These are phyloP conservation scores for Mimosa bimucronata DNA, from an alignment of 306 rosid species.

Conservation along the genomic window DNA sequence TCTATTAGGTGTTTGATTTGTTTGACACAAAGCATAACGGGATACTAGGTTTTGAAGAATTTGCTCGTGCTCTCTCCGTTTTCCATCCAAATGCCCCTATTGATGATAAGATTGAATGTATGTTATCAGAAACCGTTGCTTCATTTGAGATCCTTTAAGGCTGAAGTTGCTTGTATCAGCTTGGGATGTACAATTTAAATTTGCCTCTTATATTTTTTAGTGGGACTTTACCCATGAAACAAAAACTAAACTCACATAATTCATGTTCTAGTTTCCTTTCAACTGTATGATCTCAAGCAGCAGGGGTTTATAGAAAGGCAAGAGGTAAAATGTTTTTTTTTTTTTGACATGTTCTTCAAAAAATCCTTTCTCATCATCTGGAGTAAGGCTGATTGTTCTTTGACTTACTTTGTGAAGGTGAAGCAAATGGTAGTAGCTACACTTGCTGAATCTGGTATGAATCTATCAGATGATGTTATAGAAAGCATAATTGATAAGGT, in stretches of 20 bases:
- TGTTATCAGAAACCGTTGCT: conserved; percentile 35
- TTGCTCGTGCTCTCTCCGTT: conserved; percentile 95
- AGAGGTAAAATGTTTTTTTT: conserved; percentile 64
- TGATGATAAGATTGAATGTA: conserved; percentile 96
- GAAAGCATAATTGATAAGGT: conserved; percentile 99
- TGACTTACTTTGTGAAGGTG: conserved; percentile 57
- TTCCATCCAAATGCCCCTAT: conserved; percentile 98
- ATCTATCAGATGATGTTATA: conserved; percentile 93
- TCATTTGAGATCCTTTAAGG: conserved; percentile 22
- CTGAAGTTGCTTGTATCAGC: conserved; percentile 13
- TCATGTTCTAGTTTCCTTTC: conserved; percentile 84
- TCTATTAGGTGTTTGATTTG: conserved; percentile 78
- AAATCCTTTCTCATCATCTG: conserved; percentile 8
- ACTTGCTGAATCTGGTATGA: conserved; percentile 99
- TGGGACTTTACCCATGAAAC: not conserved
- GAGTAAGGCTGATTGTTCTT: conserved; percentile 8
- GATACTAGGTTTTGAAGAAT: conserved; percentile 95
- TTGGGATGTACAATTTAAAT: conserved; percentile 29
- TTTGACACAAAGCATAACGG: conserved; percentile 99
- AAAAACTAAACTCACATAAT: conserved; percentile 22
- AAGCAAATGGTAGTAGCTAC: conserved; percentile 99
- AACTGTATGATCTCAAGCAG: conserved; percentile 98
- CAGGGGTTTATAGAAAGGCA: conserved; percentile 98
- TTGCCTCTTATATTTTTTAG: conserved; percentile 28
- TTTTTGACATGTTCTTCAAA: conserved; percentile 1